These are phyloP conservation scores for Aspergillus amoenus DNA, from an alignment of 2,329 filamentous ascomycete genomes.

Conservation along the genomic window DNA sequence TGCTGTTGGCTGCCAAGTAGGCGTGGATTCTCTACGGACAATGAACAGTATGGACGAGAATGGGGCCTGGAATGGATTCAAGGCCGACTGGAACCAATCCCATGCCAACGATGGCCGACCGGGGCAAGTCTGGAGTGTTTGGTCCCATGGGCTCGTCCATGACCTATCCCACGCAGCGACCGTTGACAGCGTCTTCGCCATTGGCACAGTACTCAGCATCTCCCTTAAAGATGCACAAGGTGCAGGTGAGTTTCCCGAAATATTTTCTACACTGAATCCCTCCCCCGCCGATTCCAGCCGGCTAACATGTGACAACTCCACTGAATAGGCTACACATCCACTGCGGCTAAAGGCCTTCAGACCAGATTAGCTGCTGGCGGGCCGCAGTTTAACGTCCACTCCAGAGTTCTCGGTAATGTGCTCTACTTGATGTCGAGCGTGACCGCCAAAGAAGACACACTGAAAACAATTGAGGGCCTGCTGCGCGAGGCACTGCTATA, in stretches of 20 bases:
- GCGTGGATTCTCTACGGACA: conserved; percentile 61
- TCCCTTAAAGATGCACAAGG: conserved; percentile 51
- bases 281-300: conserved; percentile 6
- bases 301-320: conserved; percentile 19
- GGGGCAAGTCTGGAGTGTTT: conserved; percentile 63
- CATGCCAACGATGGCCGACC: background rate
- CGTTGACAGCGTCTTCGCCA: conserved; percentile 67
- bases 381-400: conserved; percentile 52
- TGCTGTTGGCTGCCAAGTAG: conserved; percentile 76
- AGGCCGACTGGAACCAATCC: conserved; percentile 46
- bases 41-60: conserved; percentile 59
- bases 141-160: conserved; percentile 62
- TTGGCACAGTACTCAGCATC: conserved; percentile 74
- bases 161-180: conserved; percentile 56
- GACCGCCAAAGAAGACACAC: conserved; percentile 46
- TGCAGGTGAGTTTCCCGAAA: conserved; percentile 37
- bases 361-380: conserved; percentile 45
- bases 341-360: conserved; percentile 54
- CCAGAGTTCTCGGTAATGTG: conserved; percentile 60
- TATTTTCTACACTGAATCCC: background rate
- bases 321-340: conserved; percentile 55
- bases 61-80: conserved; percentile 59
- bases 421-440: conserved; percentile 62
- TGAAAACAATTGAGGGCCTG: conserved; percentile 42
- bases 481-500: conserved; percentile 38